Conservation (phyloP, 257 asterid species). For the Solanum chiquidenum region DNA sequence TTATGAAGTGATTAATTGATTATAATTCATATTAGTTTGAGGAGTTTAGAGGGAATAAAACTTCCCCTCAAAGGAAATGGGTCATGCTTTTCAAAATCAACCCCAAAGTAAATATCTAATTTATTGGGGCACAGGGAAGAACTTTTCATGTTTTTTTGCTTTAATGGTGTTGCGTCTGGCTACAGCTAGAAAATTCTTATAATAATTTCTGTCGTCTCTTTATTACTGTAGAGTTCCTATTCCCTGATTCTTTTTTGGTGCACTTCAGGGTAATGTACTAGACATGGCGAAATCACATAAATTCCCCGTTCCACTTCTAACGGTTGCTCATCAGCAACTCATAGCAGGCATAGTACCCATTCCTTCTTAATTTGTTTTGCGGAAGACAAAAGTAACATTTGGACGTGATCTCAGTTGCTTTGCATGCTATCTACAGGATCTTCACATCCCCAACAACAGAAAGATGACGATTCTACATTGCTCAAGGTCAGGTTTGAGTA, state of each 20-base stretch:
- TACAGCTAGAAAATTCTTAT: background rate
- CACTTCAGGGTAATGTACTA: slow-evolving; percentile 51
- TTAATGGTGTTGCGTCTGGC: background rate
- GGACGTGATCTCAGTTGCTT: slow-evolving; percentile 1
- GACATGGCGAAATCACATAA: slow-evolving; percentile 60
- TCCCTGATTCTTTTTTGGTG: slow-evolving; percentile 9
- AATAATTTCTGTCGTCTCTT: background rate
- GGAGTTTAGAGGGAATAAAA: background rate
- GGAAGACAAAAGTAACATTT: background rate
- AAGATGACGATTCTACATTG: slow-evolving; percentile 33
- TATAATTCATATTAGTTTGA: background rate
- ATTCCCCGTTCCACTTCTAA: slow-evolving; percentile 72
- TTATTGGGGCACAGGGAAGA: background rate
- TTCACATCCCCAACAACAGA: slow-evolving; percentile 29
- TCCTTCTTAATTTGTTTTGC: background rate
- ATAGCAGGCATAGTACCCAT: slow-evolving; percentile 56
- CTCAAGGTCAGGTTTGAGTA: slow-evolving; percentile 41
- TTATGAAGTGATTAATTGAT: background rate
- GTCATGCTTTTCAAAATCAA: background rate
- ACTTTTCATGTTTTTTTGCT: background rate
- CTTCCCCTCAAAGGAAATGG: background rate
- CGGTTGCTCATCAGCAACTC: slow-evolving; percentile 88
- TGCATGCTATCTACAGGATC: slow-evolving; percentile 33
- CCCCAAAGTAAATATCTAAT: background rate
- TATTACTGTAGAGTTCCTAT: background rate